Percentiles rank a stretch among this genome's conserved stretches.
Conservation (phyloP, 1,284 basidiomycete species). For the Sphagnurus paluster region DNA sequence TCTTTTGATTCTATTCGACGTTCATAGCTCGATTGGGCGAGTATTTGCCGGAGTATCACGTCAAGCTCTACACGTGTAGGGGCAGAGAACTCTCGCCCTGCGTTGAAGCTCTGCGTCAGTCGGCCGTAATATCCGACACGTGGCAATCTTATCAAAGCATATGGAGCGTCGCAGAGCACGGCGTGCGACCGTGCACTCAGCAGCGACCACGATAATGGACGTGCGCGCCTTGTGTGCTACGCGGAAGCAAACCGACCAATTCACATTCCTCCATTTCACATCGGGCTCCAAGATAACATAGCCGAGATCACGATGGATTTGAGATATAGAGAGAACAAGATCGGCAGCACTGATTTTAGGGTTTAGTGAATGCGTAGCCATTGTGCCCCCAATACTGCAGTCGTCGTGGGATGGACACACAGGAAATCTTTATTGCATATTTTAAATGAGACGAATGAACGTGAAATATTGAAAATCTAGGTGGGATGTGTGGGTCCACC, state of each 20-base stretch:
- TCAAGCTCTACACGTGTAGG: constrained; percentile 11
- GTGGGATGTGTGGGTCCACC: neutral
- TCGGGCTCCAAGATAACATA: neutral
- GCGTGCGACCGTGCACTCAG: too few relatives aligned
- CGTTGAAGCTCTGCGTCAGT: constrained; percentile 2
- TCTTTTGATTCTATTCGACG: constrained; percentile 3
- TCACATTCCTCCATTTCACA: constrained; percentile 2
- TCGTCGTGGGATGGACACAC: neutral
- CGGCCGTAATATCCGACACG: constrained; percentile 9
- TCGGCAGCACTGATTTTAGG: constrained; percentile 3
- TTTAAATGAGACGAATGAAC: neutral
- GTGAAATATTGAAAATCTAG: neutral
- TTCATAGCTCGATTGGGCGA: constrained; percentile 6
- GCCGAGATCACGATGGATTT: constrained; percentile 4
- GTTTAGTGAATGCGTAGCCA: neutral
- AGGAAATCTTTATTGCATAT: constrained; percentile 1
- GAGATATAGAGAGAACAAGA: constrained; percentile 6
- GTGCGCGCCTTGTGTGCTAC: neutral
- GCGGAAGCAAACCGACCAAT: constrained; percentile 4
- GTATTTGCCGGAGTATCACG: constrained; percentile 11
- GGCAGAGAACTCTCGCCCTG: constrained; percentile 7
- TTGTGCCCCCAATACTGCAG: constrained; percentile 7
- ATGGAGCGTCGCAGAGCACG: constrained; percentile 6
- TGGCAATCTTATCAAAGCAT: constrained; percentile 8
- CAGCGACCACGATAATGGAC: too few relatives aligned